Percentiles rank a stretch among this genome's conserved stretches.
Conservation (phyloP, 768 basidiomycete species). For the Russula sp. region DNA sequence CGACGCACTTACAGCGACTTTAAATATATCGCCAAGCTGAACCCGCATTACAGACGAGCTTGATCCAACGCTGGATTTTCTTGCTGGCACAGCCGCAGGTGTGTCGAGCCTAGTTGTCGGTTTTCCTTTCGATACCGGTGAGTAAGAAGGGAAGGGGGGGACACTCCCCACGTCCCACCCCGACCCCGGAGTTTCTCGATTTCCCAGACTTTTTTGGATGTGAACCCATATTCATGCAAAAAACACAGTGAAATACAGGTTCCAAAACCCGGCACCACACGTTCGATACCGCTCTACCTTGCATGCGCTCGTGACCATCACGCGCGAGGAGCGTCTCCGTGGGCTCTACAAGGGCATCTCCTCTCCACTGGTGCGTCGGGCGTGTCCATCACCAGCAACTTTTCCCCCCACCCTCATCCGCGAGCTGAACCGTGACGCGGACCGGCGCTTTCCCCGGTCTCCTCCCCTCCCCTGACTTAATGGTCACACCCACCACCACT, state of each 20-base stretch:
- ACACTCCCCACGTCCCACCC: background rate
- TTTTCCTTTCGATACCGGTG: constrained; percentile 31
- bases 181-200: no score
- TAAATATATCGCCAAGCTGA: background rate
- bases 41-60: constrained; percentile 27
- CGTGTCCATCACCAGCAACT: background rate
- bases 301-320: constrained; percentile 59
- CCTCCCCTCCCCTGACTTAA: background rate
- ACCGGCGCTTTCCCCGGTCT: no score
- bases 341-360: constrained; percentile 72
- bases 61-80: constrained; percentile 66
- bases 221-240: background rate
- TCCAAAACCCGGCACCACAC: constrained; percentile 58
- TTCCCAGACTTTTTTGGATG: no score
- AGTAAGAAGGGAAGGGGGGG: background rate
- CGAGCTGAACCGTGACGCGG: background rate
- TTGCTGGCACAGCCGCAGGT: constrained; percentile 67
- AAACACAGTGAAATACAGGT: constrained; percentile 72
- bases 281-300: constrained; percentile 53
- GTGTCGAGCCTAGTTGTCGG: constrained; percentile 28
- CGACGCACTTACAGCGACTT: background rate
- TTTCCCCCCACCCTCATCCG: background rate
- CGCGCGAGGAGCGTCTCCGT: constrained; percentile 58
- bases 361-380: constrained; percentile 63
- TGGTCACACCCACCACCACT: background rate